Evolutionary conservation across 2,329 filamentous ascomycete genomes (phyloP).

Genomic region (Trichothecium roseum): DNA sequence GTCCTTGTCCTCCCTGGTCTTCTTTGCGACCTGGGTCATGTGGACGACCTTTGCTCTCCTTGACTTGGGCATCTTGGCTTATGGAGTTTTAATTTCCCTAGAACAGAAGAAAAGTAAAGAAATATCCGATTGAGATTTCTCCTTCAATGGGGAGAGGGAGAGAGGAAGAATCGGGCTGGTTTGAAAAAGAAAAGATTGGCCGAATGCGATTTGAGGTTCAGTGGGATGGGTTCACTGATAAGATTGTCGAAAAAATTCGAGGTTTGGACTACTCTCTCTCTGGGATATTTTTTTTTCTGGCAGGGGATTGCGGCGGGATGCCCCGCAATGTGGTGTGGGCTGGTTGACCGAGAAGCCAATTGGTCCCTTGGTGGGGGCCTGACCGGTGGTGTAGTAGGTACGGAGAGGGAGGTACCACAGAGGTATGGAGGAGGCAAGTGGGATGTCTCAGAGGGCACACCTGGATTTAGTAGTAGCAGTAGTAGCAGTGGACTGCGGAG

Average conservation of each 20-base stretch:
- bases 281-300: conserved; percentile 2
- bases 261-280: not conserved
- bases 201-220: not conserved
- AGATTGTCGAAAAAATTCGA: conserved; percentile 6
- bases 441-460: too few species aligned
- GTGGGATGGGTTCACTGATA: conserved; percentile 4
- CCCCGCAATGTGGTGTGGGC: not conserved
- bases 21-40: conserved; percentile 86
- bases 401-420: too few species aligned
- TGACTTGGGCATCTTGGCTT: conserved; percentile 76
- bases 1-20: conserved; percentile 83
- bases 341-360: not conserved
- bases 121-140: not conserved
- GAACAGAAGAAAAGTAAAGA: not conserved
- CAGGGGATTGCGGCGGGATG: not conserved
- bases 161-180: too few species aligned
- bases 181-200: too few species aligned
- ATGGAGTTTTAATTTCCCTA: too few species aligned
- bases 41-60: conserved; percentile 85
- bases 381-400: too few species aligned
- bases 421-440: too few species aligned
- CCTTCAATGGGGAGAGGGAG: too few species aligned
- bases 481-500: too few species aligned
- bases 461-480: too few species aligned
- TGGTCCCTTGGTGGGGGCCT: not conserved